Base-by-base conservation (phyloP, 148 eudicot genomes). In the Gaultheria prostrata region DNA sequence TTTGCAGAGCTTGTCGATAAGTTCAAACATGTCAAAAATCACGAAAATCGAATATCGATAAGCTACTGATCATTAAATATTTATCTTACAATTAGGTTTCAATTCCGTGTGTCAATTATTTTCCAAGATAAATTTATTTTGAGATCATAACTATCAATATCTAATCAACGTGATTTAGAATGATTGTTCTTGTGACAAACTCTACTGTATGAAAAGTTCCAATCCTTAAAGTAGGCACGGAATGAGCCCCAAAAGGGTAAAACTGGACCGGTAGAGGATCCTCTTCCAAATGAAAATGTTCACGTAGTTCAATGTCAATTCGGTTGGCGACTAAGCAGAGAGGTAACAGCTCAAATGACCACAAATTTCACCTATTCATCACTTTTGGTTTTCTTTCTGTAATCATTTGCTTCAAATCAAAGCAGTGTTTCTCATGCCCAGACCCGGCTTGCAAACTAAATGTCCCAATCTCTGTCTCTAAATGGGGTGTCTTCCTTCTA, bases 351-450 rank as follows among this genome's bases (percentile, higher is more conserved):
- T 43, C 3, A 39, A 74, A 43, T 3, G 50, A 20, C 24, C 14
- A 21, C 26, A 43, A 43, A 20, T 21, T 43, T 20, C 28, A 1
- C 32, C 3, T 9, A 12, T 11, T 11, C 43, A 39, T 39, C 43
- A 39, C 43, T 39, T 24, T 28, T 4, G 18, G n/a, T 28, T 30
- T 77, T 50, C 39, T 51, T 8, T 30, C 8, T 30, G 80, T 17
- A 14, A 28, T 77, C 61, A 54, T 78, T 78, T 54, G 81, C 81
- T 78, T 78, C 45, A 1, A 28, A 78, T 56, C 24, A 32, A 78
- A 78, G 81, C 69, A 33, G 81, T 78, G 81, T 32, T 32, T 54
- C 4, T 4, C 15, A 8, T 32, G 67, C 46, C 33, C 20, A 53
- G 8, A 32, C 32, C 33, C 18, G 26, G 56, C 46, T 54, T 18